Evolutionary conservation across 192 early-diverging fungal genomes (phyloP), one percentile per base, ranked within the genome.

Genomic region (Entomortierella lignicola): DNA sequence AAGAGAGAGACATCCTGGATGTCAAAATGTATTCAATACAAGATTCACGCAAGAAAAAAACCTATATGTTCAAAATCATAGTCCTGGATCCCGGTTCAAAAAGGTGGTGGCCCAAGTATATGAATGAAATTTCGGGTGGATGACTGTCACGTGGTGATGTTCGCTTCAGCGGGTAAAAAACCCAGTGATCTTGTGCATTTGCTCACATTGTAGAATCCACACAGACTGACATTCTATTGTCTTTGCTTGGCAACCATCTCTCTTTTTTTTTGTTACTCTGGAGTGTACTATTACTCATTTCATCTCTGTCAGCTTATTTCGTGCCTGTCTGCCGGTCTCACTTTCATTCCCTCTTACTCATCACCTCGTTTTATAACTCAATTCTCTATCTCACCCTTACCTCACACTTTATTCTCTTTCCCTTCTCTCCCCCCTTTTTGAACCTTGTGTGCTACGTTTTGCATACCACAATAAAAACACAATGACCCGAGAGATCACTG

Each of bases 401-500:
- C 17, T 47, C 17, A 10, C 39, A 6, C 20, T 4, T 20, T 15
- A 12, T 15, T 47, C 44, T 20, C 17, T 4, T 4, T 20, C 17
- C 12, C 20, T 47, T 47, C 44, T 15, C 32, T 23, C 15, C 54
- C 34, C 54, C 15, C 3, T 25, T 15, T 20, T 25, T 42, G 2
- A n/a, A n/a, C 20, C 27, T 17, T 5, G 8, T 27, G 48, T 37
- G 1, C 23, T 20, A 25, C 37, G 20, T 20, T 42, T n/a, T n/a
- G 18, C 53, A 60, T 48, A 47, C 48, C 21, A 30, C 20, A 27
- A n/a, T n/a, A n/a, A n/a, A n/a, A 32, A 26, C 21, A 60, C 20
- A 41, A 79, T 79, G 75, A 55, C 75, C 12, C 53, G 75, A 69
- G 75, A 79, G 50, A 63, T 79, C 61, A 30, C 48, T 15, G 75